These are phyloP conservation scores for Rubia peregrina DNA, from an alignment of 305 asterid genomes.

Conservation along the genomic window DNA sequence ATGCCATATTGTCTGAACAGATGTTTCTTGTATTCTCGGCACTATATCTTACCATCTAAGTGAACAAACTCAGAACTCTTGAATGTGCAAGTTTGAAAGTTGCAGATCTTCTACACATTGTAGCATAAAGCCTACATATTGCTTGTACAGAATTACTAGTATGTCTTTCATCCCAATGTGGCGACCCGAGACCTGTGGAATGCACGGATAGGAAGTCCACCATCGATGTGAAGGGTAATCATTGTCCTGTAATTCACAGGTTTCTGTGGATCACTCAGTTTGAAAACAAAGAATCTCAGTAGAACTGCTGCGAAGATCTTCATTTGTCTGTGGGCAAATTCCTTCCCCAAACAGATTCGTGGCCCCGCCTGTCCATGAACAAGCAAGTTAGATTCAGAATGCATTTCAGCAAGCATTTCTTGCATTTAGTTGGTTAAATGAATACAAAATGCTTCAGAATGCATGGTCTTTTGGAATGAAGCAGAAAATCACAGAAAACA, in stretches of 20 bases:
- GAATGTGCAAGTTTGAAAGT: not conserved
- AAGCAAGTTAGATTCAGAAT: not conserved
- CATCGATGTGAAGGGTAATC: slow-evolving; percentile 59
- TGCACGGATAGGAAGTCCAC: slow-evolving; percentile 54
- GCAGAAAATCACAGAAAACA: not conserved
- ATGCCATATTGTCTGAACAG: no score
- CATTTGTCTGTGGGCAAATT: slow-evolving; percentile 82
- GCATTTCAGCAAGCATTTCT: not conserved
- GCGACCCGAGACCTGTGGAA: not conserved
- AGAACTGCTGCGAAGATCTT: slow-evolving; percentile 58
- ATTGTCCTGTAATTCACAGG: slow-evolving; percentile 45
- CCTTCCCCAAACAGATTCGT: slow-evolving; percentile 62
- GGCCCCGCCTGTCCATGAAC: slow-evolving; percentile 58
- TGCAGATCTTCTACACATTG: not conserved
- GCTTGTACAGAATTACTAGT: not conserved
- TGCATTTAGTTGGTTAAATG: not conserved
- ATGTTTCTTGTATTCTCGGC: not conserved
- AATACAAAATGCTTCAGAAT: not conserved
- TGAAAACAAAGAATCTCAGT: slow-evolving; percentile 44
- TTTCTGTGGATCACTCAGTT: slow-evolving; percentile 38
- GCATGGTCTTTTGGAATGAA: not conserved
- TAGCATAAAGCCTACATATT: not conserved
- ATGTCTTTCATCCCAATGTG: not conserved
- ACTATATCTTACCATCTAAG: not conserved
- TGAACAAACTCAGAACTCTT: not conserved